Percentiles rank a stretch among this genome's conserved stretches.
phyloP scores from a whole-genome alignment of 2,329 filamentous ascomycete genomes.

The Colletotrichum musae region DNA sequence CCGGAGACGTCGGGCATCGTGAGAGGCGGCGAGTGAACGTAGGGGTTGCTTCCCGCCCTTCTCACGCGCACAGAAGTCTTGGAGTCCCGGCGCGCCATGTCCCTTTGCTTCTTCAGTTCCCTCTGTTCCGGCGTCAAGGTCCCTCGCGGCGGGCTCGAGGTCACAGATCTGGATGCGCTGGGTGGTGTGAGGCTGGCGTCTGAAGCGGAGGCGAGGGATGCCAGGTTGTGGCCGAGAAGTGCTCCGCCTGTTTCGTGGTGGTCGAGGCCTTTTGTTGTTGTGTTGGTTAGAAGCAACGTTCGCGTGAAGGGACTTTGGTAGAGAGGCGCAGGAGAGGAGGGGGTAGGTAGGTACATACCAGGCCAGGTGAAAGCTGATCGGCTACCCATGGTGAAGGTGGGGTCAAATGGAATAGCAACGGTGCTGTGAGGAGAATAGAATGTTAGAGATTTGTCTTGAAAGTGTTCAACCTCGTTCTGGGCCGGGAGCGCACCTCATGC shows the following conservation, averaged over 20 bases:
- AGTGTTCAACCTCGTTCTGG: conserved; percentile 42
- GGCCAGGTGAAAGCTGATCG: conserved; percentile 67
- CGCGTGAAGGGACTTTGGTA: background rate
- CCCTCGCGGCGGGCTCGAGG: conserved; percentile 70
- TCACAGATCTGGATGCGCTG: conserved; percentile 65
- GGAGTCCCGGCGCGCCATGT: conserved; percentile 71
- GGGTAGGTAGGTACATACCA: conserved; percentile 49
- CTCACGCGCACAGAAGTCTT: conserved; percentile 67
- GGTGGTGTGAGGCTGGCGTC: conserved; percentile 68
- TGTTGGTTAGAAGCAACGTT: background rate
- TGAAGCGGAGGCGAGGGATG: conserved; percentile 61
- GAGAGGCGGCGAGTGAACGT: conserved; percentile 58
- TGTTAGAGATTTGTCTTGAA: conserved; percentile 34
- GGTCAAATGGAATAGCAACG: conserved; percentile 67
- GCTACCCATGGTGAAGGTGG: conserved; percentile 65
- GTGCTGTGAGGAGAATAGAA: conserved; percentile 51
- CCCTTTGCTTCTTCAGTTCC: conserved; percentile 73
- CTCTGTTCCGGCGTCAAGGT: conserved; percentile 72
- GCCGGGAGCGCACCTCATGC: conserved; percentile 53
- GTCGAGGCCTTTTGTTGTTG: conserved; percentile 48
- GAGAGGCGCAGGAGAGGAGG: background rate
- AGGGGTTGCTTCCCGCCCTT: conserved; percentile 63
- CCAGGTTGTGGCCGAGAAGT: conserved; percentile 61
- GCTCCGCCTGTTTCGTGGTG: conserved; percentile 41
- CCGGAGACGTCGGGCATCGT: conserved; percentile 59